Evolutionary conservation across 169 alveolate species (phyloP).

Genomic region (Cryptosporidium viatorum): DNA sequence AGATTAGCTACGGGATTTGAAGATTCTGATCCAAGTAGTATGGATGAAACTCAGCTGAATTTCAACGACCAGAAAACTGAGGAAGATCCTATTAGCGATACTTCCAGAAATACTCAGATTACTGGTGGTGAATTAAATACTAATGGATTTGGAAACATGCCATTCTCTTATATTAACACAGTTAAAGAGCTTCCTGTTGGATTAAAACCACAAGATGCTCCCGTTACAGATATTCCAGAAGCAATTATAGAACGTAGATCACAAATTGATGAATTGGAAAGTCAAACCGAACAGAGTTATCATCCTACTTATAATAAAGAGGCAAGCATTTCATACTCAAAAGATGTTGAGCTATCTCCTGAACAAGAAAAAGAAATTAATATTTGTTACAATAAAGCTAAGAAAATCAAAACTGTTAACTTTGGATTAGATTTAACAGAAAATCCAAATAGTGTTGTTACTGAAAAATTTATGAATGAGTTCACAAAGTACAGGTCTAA

Average conservation of each 20-base stretch:
- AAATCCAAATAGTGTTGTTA: conserved; percentile 3
- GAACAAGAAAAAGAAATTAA: conserved; percentile 42
- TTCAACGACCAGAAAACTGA: neutral
- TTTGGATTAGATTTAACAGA: conserved; percentile 49
- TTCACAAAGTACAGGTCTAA: conserved; percentile 17
- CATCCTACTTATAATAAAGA: neutral
- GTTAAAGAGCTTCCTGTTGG: conserved; percentile 22
- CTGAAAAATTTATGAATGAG: conserved; percentile 21
- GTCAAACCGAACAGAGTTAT: neutral
- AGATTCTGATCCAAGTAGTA: neutral
- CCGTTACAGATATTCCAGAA: neutral
- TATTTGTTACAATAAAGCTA: conserved; percentile 36
- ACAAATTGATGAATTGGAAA: neutral
- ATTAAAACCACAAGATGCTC: conserved; percentile 3
- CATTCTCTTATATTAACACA: conserved; percentile 52
- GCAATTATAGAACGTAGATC: conserved; percentile 14
- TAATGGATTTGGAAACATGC: conserved; percentile 17
- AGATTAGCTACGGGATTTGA: neutral
- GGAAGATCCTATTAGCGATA: neutral
- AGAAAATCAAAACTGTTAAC: conserved; percentile 38
- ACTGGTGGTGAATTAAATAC: neutral
- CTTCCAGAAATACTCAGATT: neutral
- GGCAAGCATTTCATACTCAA: conserved; percentile 16
- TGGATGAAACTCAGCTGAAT: neutral
- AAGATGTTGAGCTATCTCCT: conserved; percentile 46